These are phyloP conservation scores for Aurantiochytrium sp. DNA, from an alignment of 108 stramenopile genomes.

Conservation along the genomic window DNA sequence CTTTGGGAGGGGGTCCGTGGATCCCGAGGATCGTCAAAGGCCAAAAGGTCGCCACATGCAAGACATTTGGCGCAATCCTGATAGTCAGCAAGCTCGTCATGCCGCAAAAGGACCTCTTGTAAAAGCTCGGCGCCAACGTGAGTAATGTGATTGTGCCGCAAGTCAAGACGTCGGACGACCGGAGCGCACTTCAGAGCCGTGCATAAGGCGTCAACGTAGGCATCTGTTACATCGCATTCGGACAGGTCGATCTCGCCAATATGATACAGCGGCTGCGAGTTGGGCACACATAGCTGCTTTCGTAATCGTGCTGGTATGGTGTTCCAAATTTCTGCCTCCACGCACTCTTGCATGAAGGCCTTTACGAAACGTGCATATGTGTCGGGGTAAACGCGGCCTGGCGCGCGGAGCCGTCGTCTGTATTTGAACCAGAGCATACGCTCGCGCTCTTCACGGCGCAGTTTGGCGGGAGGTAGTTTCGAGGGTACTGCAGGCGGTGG, in stretches of 20 bases:
- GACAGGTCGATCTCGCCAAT: not conserved
- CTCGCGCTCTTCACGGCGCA: conserved; percentile 8
- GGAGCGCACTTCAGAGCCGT: not conserved
- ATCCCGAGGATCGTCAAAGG: not conserved
- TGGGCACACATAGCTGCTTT: not conserved
- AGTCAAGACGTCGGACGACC: not conserved
- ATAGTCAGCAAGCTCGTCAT: not conserved
- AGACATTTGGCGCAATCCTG: not conserved
- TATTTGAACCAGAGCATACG: not conserved
- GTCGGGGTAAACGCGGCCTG: not conserved
- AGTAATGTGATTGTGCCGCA: not conserved
- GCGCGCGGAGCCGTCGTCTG: not conserved
- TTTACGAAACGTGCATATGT: not conserved
- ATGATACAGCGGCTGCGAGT: not conserved
- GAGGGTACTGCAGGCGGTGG: not conserved
- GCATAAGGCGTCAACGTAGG: not conserved
- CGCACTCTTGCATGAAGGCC: conserved; percentile 1
- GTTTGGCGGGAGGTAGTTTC: not conserved
- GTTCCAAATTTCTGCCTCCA: not conserved
- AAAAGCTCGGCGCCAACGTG: not conserved
- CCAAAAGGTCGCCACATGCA: not conserved
- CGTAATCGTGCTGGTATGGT: not conserved
- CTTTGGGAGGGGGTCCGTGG: not conserved
- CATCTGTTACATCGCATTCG: not conserved
- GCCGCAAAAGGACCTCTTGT: not conserved